Percentiles rank a stretch among this genome's conserved stretches.
Conservation (phyloP, 345 rosid genomes). For the Populus simonii region DNA sequence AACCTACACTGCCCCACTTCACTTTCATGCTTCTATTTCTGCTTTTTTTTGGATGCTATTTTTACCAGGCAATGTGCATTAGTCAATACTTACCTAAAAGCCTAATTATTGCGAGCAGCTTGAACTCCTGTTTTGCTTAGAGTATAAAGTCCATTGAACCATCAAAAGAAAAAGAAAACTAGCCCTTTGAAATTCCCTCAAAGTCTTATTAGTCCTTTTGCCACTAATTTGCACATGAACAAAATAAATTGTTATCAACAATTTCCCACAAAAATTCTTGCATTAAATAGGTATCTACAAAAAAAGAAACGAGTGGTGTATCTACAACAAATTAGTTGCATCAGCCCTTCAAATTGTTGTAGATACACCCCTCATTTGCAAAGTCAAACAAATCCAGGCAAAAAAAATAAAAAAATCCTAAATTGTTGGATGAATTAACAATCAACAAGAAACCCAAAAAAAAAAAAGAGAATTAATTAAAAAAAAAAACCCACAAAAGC, state of each 20-base stretch:
- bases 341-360: neutral
- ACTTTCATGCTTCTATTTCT: slow-evolving; percentile 2
- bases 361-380: neutral
- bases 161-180: neutral
- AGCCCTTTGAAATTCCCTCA: neutral
- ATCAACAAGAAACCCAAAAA: neutral
- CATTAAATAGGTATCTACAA: neutral
- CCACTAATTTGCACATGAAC: neutral
- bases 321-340: no score
- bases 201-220: neutral
- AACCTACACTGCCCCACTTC: neutral
- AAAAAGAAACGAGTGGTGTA: neutral
- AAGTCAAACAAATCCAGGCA: neutral
- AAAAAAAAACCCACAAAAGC: neutral
- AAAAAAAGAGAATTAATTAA: neutral
- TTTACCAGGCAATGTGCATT: neutral
- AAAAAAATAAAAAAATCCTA: neutral
- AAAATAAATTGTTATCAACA: neutral
- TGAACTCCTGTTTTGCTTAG: neutral
- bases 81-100: neutral
- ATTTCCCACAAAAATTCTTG: neutral
- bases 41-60: neutral
- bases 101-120: neutral
- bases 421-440: neutral
- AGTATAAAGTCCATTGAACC: neutral